Percentiles rank a stretch among this genome's conserved stretches.
Conservation (phyloP, 768 basidiomycete genomes). For the Hypholoma fasciculare region DNA sequence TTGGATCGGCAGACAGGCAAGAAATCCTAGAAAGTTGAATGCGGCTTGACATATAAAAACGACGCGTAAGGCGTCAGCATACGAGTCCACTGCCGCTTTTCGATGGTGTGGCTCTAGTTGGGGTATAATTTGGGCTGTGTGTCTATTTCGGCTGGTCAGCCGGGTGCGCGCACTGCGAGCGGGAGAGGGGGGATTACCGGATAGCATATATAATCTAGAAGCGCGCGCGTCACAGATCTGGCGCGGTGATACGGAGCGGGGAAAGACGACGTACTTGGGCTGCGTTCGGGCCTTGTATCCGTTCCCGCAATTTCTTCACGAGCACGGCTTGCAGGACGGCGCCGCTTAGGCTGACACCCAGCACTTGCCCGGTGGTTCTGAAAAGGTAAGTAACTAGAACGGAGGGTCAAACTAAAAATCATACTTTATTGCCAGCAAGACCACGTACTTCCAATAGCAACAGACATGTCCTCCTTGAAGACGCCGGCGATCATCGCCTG, state of each 20-base stretch:
- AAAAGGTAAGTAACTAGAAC: slow-evolving; percentile 86
- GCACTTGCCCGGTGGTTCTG: slow-evolving; percentile 91
- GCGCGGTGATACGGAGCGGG: too few relatives aligned
- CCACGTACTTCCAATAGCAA: slow-evolving; percentile 85
- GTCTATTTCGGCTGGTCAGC: slow-evolving; percentile 44
- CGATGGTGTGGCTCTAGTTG: slow-evolving; percentile 53
- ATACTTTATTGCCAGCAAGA: slow-evolving; percentile 20
- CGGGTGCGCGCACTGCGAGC: background rate
- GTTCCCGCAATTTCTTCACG: slow-evolving; percentile 61
- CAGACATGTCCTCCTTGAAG: slow-evolving; percentile 77
- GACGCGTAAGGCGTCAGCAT: slow-evolving; percentile 74
- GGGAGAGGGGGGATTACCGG: background rate
- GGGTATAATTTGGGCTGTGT: slow-evolving; percentile 73
- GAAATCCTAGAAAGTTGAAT: slow-evolving; percentile 63
- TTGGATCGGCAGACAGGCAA: slow-evolving; percentile 74
- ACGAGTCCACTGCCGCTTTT: slow-evolving; percentile 71
- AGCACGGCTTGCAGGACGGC: slow-evolving; percentile 84
- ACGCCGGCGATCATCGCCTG: slow-evolving; percentile 90
- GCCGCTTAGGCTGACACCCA: slow-evolving; percentile 89
- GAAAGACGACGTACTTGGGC: slow-evolving; percentile 45
- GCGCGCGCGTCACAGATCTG: background rate
- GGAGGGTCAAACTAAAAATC: slow-evolving; percentile 8
- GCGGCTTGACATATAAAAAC: slow-evolving; percentile 82
- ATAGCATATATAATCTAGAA: slow-evolving; percentile 72
- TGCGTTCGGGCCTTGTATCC: slow-evolving; percentile 78